phyloP scores from a whole-genome alignment of 2,329 filamentous ascomycete genomes.

The Byssoonygena ceratinophila region DNA sequence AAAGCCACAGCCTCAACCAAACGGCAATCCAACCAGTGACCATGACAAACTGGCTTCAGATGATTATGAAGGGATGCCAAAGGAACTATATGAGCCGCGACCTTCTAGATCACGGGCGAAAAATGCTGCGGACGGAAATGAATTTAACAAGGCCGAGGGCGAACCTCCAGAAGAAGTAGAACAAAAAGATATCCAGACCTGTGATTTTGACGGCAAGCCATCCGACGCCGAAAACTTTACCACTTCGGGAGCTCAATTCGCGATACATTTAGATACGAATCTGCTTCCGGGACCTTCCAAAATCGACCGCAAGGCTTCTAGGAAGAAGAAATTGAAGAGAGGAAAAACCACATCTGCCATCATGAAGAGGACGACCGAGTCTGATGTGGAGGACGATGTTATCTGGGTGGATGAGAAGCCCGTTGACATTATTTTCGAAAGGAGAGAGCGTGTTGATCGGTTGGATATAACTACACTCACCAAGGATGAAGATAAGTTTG shows the following conservation, averaged over 20 bases:
- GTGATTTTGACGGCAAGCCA: not conserved
- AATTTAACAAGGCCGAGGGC: not conserved
- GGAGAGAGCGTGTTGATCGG: not conserved
- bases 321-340: conserved; percentile 38
- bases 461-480: not conserved
- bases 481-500: not conserved
- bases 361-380: conserved; percentile 23
- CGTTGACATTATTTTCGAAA: conserved; percentile 7
- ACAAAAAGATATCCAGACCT: not conserved
- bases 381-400: conserved; percentile 33
- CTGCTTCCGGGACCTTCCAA: not conserved
- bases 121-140: not conserved
- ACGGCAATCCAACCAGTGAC: not conserved
- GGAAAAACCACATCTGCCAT: conserved; percentile 33
- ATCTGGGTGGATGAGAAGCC: conserved; percentile 32
- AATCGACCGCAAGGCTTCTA: conserved; percentile 21
- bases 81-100: conserved; percentile 32
- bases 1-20: not conserved
- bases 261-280: not conserved
- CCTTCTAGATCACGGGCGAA: conserved; percentile 25
- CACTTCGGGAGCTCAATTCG: not conserved
- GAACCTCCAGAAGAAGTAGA: not conserved
- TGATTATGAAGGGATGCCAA: conserved; percentile 27
- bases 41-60: conserved; percentile 17
- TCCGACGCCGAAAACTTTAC: not conserved